Conservation (phyloP, 139 green algal genomes). For the Diplosphaera chodatii region DNA sequence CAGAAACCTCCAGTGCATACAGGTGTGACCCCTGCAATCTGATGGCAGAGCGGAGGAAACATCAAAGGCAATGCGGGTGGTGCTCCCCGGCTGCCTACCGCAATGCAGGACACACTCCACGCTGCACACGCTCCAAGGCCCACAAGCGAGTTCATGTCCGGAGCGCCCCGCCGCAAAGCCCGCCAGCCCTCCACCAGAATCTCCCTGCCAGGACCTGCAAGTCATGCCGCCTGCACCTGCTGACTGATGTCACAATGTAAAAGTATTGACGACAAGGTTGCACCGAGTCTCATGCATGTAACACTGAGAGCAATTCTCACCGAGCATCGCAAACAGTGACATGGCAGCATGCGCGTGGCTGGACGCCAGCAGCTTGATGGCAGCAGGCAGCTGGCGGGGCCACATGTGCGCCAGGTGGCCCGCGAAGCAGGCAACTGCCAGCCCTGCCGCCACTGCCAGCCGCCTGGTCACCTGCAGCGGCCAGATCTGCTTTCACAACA, state of each 20-base stretch:
- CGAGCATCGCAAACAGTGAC: slow-evolving; percentile 70
- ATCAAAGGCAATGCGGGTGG: too few species aligned
- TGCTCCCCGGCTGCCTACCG: too few species aligned
- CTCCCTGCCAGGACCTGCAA: slow-evolving; percentile 63
- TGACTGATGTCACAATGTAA: too few species aligned
- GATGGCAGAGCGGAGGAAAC: too few species aligned
- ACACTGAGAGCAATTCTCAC: too few species aligned
- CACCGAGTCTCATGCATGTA: too few species aligned
- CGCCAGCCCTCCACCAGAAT: slow-evolving; percentile 66
- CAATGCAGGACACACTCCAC: slow-evolving; percentile 78
- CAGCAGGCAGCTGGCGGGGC: slow-evolving; percentile 35
- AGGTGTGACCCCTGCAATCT: too few species aligned
- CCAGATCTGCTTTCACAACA: too few species aligned
- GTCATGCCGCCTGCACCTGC: slow-evolving; percentile 13
- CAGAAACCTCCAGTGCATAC: too few species aligned
- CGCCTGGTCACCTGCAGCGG: slow-evolving; percentile 26
- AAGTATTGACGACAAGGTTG: too few species aligned
- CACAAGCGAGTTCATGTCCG: slow-evolving; percentile 99
- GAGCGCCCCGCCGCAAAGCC: slow-evolving; percentile 52
- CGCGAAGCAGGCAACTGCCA: slow-evolving; percentile 68
- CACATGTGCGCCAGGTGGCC: slow-evolving; percentile 66
- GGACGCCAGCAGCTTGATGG: slow-evolving; percentile 58
- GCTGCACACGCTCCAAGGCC: slow-evolving; percentile 75
- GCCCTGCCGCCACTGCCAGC: slow-evolving; percentile 64
- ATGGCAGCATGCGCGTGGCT: slow-evolving; percentile 65